Evolutionary conservation across 2,329 filamentous ascomycete genomes (phyloP).

Genomic region (Colletotrichum gloeosporioides): DNA sequence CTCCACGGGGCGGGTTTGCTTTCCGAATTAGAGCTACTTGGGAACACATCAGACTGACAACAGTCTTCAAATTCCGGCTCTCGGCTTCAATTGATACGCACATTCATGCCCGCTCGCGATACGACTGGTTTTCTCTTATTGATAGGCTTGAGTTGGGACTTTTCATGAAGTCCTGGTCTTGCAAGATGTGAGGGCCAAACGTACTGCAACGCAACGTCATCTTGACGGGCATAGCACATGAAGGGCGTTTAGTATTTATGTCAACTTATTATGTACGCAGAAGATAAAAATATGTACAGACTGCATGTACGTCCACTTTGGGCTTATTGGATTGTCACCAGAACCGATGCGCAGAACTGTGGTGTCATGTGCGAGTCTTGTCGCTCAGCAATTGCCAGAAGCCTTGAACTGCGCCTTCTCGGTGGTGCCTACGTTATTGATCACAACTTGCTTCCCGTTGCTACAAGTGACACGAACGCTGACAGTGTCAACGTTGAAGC

Average conservation of each 20-base stretch:
- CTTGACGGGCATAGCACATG: background rate
- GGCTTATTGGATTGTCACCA: background rate
- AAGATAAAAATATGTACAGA: background rate
- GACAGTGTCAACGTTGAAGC: constrained; percentile 23
- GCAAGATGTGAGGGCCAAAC: background rate
- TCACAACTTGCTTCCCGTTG: constrained; percentile 25
- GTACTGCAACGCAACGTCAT: background rate
- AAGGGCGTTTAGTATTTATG: background rate
- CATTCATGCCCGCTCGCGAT: background rate
- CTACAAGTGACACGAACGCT: constrained; percentile 23
- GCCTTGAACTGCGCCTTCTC: constrained; percentile 11
- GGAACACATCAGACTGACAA: background rate
- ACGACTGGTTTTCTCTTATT: background rate
- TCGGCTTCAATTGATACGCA: background rate
- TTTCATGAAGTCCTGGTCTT: background rate
- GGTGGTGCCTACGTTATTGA: constrained; percentile 20
- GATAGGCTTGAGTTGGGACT: background rate
- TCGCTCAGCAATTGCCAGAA: constrained; percentile 1
- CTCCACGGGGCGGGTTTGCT: background rate
- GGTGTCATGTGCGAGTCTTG: background rate
- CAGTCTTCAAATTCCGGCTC: background rate
- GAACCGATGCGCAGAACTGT: background rate
- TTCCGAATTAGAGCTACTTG: background rate
- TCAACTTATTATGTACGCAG: background rate
- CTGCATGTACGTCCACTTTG: background rate